Evolutionary conservation across 495 filamentous ascomycete species (phyloP).

Genomic region (Tuber umbilicatum): DNA sequence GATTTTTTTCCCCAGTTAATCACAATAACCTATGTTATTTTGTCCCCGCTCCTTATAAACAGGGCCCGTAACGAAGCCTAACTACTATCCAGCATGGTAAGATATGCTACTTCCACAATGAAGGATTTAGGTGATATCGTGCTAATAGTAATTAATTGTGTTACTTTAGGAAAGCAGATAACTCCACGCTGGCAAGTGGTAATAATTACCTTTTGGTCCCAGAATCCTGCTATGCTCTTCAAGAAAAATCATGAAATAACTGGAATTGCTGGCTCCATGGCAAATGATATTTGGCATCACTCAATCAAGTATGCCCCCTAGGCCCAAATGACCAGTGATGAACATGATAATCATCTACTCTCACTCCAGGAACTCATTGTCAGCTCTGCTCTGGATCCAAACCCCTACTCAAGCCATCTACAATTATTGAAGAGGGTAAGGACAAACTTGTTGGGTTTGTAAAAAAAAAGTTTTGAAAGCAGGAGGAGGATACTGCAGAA

Average conservation of each 20-base stretch:
- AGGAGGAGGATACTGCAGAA: background rate
- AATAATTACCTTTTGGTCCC: background rate
- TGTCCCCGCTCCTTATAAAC: too few species aligned
- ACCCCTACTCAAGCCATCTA: background rate
- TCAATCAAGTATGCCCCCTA: background rate
- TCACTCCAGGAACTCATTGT: background rate
- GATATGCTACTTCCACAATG: background rate
- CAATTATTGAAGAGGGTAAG: background rate
- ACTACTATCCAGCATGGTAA: background rate
- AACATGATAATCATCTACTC: background rate
- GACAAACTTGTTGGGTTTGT: background rate
- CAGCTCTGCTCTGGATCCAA: background rate
- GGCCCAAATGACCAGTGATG: background rate
- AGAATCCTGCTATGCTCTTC: background rate
- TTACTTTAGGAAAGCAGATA: constrained; percentile 9
- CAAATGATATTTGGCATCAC: constrained; percentile 3
- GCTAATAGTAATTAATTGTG: too few species aligned
- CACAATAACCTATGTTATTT: too few species aligned
- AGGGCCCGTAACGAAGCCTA: too few species aligned
- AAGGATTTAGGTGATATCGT: background rate
- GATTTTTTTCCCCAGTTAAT: too few species aligned
- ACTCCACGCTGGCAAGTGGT: background rate
- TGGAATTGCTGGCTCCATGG: constrained; percentile 5
- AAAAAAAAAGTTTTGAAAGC: background rate
- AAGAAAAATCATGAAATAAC: background rate